Base-by-base conservation (phyloP, 2,329 filamentous ascomycete species). In the Aspergillus ibericus region DNA sequence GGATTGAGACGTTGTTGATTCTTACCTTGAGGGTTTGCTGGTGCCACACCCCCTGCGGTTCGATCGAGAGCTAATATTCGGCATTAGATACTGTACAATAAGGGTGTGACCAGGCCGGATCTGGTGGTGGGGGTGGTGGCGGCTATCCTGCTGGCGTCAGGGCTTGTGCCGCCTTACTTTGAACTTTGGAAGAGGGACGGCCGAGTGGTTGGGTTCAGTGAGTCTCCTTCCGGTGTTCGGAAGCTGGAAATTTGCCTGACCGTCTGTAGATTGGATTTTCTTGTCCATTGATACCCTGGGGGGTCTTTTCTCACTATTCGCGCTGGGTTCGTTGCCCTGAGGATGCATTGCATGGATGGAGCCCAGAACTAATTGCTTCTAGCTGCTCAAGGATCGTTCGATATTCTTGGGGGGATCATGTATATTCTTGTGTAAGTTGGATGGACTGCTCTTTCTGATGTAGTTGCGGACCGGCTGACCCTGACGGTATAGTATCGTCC, bases 261-360 rank as follows among this genome's bases (percentile, higher is more conserved):
- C 40, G 15, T 20, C 51, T 20, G 4, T 52, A 80, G 80, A 81
- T 62, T 83, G 81, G 68, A 72, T 84, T 13, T 89, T 89, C 63
- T 70, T 88, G 3, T 72, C 75, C 0, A 83, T 88, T 64, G 86
- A 89, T 65, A 86, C 81, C 57, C 64, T 79, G 1, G 86, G 86
- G 1, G 86, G 85, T 0, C 79, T 88, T 57, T 88, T 88, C 69
- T 88, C 85, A 0, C 77, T 88, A 20, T 81, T 88, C 78, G 84
- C 85, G 1, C 71, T 88, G 9, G 82, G 83, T 84, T 75, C 27
- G 79, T 61, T 25, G 20, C 18, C 27, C 27, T n/a, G 8, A 20
- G 34, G 13, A 18, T 8, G 15, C 29, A 32, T 32, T 32, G 5
- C 35, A 15, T 27, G 16, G 36, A 1, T n/a, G 51, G 40, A 35